Evolutionary conservation across 148 eudicot genomes (phyloP), one percentile per base, ranked within the genome.

Genomic region (Silene uniflora): DNA sequence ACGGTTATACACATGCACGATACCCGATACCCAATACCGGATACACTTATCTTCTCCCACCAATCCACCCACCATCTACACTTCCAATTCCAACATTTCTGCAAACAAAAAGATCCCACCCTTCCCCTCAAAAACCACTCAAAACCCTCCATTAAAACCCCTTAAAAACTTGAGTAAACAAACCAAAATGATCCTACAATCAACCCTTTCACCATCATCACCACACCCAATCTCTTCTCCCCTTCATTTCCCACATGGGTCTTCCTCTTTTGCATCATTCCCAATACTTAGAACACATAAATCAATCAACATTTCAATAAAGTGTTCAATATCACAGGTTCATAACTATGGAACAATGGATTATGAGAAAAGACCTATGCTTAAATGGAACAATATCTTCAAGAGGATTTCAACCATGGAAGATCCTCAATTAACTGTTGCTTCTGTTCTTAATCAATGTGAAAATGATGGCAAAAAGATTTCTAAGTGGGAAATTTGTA

Each of bases 401-500:
- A 94, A 81, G 84, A 88, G 60, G 65, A 79, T 94, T 74, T 84
- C 88, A 4, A 14, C 71, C n/a, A 66, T 80, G 81, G 83, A 83
- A 49, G 71, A 86, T 74, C 87, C 90, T 9, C 80, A 85, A 23
- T 11, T 72, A 74, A 85, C 81, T 21, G 84, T 89, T 24, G 80
- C 83, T 55, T 68, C 70, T 73, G 85, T 94, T 76, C 75, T 94
- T 81, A 89, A 84, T 60, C 80, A 84, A 85, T 71, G 75, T 78
- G 93, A 90, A 62, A 90, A 84, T 27, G 81, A 89, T 55, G 95
- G 98, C 22, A 91, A 85, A 49, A 78, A 16, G 62, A 54, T 91
- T 21, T 69, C 80, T 11, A 94, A 91, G 70, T 94, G 97, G 98
- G 97, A 94, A 77, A 86, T 94, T 81, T 84, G 76, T 67, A 87